Evolutionary conservation across 352 stramenopile genomes (phyloP).

Genomic region (Phytophthora lateralis): DNA sequence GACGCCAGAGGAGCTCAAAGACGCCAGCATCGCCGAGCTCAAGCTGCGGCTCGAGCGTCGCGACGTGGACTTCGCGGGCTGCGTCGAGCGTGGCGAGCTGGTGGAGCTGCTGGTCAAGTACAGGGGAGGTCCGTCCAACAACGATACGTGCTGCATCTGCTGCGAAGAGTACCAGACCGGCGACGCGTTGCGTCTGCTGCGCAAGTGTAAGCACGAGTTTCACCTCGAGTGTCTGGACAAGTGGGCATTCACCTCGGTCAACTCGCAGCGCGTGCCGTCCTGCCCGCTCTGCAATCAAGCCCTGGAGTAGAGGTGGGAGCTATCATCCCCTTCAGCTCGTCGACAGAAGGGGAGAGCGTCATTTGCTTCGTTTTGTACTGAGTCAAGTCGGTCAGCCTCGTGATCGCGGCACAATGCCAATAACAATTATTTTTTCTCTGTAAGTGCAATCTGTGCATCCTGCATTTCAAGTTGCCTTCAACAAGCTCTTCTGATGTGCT

Average conservation of each 20-base stretch:
- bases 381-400: conserved; percentile 15
- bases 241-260: conserved; percentile 85
- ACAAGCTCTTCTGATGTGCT: too few relatives aligned
- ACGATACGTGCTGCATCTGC: conserved; percentile 90
- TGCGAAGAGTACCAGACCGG: conserved; percentile 84
- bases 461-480: conserved; percentile 9
- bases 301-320: conserved; percentile 53
- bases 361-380: conserved; percentile 10
- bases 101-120: conserved; percentile 76
- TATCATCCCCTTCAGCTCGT: not conserved
- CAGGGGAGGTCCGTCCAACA: conserved; percentile 78
- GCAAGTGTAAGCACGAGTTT: conserved; percentile 89
- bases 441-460: conserved; percentile 9
- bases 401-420: conserved; percentile 10
- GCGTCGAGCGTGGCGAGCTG: conserved; percentile 75
- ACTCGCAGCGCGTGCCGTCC: conserved; percentile 63
- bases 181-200: conserved; percentile 77
- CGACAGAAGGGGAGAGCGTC: conserved; percentile 10
- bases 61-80: conserved; percentile 60
- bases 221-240: conserved; percentile 90
- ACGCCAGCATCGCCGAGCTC: conserved; percentile 63
- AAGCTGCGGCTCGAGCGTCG: conserved; percentile 77
- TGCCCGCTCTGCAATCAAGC: conserved; percentile 87
- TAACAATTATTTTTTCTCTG: conserved; percentile 10
- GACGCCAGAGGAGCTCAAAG: conserved; percentile 56